Conservation (phyloP, 495 filamentous ascomycete genomes). For the Aspergillus diversus region DNA sequence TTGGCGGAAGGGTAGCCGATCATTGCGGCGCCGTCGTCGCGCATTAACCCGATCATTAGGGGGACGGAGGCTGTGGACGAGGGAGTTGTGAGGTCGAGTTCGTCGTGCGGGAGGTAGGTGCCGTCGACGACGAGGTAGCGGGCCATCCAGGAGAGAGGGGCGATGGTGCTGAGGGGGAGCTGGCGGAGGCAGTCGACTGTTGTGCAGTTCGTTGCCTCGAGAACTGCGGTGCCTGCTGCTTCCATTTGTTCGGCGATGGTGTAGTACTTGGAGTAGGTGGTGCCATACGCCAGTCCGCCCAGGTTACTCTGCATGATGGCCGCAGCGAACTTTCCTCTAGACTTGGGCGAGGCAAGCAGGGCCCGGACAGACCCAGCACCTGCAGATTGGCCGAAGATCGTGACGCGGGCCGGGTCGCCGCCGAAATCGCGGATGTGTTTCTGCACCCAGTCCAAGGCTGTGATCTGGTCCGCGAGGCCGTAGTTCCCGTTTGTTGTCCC, state of each 20-base stretch:
- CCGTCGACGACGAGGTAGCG: neutral
- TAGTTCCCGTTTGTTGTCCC: constrained; percentile 38
- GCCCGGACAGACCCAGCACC: constrained; percentile 48
- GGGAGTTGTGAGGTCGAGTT: neutral
- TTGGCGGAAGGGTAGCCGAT: constrained; percentile 25
- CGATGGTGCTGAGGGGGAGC: constrained; percentile 23
- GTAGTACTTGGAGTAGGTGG: constrained; percentile 52
- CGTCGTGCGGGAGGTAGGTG: neutral
- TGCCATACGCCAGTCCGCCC: constrained; percentile 51
- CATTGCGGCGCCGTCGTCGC: constrained; percentile 33
- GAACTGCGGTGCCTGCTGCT: constrained; percentile 26
- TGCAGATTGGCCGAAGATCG: constrained; percentile 59
- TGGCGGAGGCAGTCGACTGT: constrained; percentile 47
- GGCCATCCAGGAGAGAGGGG: neutral
- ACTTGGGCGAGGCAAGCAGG: constrained; percentile 32
- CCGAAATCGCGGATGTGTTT: constrained; percentile 43
- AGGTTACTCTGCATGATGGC: constrained; percentile 51
- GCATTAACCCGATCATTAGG: constrained; percentile 8
- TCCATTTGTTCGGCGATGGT: constrained; percentile 41
- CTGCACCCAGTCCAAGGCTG: constrained; percentile 40
- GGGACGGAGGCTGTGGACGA: constrained; percentile 33
- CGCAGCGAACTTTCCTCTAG: constrained; percentile 44
- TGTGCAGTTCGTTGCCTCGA: constrained; percentile 42
- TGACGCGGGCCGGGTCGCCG: constrained; percentile 55
- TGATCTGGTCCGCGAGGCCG: constrained; percentile 43